Base-by-base conservation (phyloP, 1,284 basidiomycete genomes). In the Trametes hirsuta region DNA sequence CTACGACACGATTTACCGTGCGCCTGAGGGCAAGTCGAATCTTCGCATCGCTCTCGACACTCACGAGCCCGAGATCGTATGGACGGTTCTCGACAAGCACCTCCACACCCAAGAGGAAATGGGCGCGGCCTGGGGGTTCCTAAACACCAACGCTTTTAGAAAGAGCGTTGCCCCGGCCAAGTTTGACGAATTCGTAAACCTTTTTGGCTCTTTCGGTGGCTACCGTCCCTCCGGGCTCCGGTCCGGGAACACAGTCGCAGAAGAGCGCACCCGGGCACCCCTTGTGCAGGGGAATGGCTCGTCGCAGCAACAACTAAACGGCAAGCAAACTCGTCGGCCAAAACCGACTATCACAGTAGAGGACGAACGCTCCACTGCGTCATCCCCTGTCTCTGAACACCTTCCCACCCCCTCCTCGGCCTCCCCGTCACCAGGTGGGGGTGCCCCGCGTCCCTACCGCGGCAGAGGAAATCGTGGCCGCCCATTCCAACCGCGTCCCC, bases 21-120 rank as follows among this genome's bases (percentile, higher is more conserved):
- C 74, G 25, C 73, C 80, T 6, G 67, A 74, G 12, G 67, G 77
- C 36, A 75, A 65, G 47, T 79, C 79, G 45, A 74, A 84, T 42
- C 75, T 90, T 41, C 76, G 75, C n/a, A 72, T 88, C 55, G 84
- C 88, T 34, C 52, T 89, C 34, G 76, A 82, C 59, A 85, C 86
- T 15, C 72, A 74, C 51, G 80, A 84, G 66, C 87, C 86, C 10
- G 84, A 88, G 64, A 75, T 83, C 36, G 81, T 87, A 22, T 86
- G 82, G 82, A 76, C 82, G 73, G 74, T 89, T 53, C 79, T 90
- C 30, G 81, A 87, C 51, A 84, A 80, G 52, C 75, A 75, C n/a
- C 75, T 88, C 34, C 79, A 81, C 25, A 79, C 69, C 55, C 64
- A 74, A 45, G 70, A 79, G 22, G 83, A 86, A 36, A 81, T 86